These are phyloP conservation scores for Leptodermis oblonga DNA, from an alignment of 257 asterid genomes.

Conservation along the genomic window DNA sequence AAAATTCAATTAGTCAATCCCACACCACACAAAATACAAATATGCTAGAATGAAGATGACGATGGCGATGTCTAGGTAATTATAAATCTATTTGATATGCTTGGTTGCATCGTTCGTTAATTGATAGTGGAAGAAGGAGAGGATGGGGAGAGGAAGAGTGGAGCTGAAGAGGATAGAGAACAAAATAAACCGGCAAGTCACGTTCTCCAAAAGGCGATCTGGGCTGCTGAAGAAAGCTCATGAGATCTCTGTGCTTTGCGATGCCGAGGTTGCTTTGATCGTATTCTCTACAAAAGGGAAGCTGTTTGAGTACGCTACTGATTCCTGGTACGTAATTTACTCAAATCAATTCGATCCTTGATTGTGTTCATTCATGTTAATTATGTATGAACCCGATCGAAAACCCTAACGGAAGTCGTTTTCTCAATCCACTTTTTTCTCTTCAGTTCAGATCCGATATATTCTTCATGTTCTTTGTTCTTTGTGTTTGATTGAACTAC, in stretches of 20 bases:
- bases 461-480: too few species aligned
- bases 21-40: neutral
- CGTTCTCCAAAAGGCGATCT: constrained; percentile 71
- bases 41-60: too few species aligned
- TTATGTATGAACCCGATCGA: too few species aligned
- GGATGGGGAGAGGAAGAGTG: constrained; percentile 84
- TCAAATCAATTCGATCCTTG: too few species aligned
- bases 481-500: neutral
- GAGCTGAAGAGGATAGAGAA: constrained; percentile 83
- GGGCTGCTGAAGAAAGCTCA: constrained; percentile 80
- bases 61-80: too few species aligned
- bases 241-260: constrained; percentile 85
- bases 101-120: neutral
- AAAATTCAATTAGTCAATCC: neutral
- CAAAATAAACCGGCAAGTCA: constrained; percentile 79
- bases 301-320: constrained; percentile 68
- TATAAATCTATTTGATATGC: neutral
- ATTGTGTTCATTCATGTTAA: too few species aligned
- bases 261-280: constrained; percentile 77
- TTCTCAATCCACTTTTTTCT: neutral
- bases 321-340: constrained; percentile 49
- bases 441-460: too few species aligned
- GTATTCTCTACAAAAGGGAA: constrained; percentile 82
- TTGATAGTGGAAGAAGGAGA: too few species aligned
- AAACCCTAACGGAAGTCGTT: neutral